Evolutionary conservation across 208 protist genomes (phyloP), one percentile per base, ranked within the genome.

Genomic region (Crithidia expoeki): DNA sequence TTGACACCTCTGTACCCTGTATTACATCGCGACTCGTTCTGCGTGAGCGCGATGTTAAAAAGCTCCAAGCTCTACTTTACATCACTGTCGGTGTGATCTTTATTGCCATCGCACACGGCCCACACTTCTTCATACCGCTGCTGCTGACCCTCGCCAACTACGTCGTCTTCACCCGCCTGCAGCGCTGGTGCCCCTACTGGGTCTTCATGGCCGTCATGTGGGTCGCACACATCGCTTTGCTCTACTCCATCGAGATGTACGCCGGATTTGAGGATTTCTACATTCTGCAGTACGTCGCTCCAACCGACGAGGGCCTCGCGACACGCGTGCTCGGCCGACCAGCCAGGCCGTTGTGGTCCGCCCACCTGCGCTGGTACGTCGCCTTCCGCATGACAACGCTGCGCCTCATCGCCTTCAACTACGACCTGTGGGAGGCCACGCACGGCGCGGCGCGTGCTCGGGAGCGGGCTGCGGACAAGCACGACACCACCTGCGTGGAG

Each of bases 341-440:
- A 10, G 6, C 30, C 28, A 7, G 30, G 16, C 63, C 57, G 11
- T 59, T 58, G 7, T 83, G 72, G 79, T 0, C 6, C 1, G 40
- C 34, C 11, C 27, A 32, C 9, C 64, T 90, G 42, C 73, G 74
- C 9, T 98, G 95, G 93, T 68, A 75, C 30, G 63, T 86, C 23
- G 65, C 79, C 10, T 91, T 77, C 27, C 95, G 94, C 67, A 83
- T 98, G 72, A 69, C n/a, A 16, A 77, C 87, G 42, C 76, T 98
- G 27, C 86, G 92, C 47, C 83, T 96, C 69, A 93, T 98, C 52
- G 92, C 92, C 50, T 90, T 89, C 68, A 83, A 81, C 62, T 85
- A 79, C 59, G 88, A 94, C 59, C 55, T 76, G 69, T 84, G 75
- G 74, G 76, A 88, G 58, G 79, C 82, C 32, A 50, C 34, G 44